Conservation (phyloP, 106 monocot genomes). For the Chionographis japonica region DNA sequence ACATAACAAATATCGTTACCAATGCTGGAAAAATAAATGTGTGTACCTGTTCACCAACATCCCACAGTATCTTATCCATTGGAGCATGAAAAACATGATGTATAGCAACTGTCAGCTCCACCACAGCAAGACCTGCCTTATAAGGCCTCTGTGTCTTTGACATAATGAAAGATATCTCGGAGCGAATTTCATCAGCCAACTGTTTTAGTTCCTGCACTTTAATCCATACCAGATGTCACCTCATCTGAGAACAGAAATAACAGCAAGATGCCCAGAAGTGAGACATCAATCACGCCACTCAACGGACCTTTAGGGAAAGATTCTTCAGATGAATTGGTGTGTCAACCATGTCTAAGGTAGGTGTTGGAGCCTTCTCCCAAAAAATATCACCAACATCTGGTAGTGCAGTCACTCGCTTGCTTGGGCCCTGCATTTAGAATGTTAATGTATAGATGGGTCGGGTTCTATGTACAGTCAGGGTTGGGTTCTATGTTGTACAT, state of each 20-base stretch:
- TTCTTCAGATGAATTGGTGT: constrained; percentile 69
- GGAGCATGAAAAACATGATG: constrained; percentile 75
- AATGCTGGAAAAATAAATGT: neutral
- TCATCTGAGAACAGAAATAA: neutral
- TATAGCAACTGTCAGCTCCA: constrained; percentile 68
- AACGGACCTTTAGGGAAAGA: constrained; percentile 43
- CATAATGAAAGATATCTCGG: constrained; percentile 56
- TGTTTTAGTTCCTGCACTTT: constrained; percentile 57
- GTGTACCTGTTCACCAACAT: constrained; percentile 57
- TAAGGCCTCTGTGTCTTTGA: constrained; percentile 26
- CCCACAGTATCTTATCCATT: constrained; percentile 76
- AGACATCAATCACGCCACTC: neutral
- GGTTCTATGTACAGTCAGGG: too few relatives aligned
- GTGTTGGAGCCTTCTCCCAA: constrained; percentile 65
- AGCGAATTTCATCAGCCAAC: constrained; percentile 66
- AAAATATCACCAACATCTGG: constrained; percentile 45
- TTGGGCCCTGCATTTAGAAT: constrained; percentile 21
- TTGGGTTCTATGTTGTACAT: too few relatives aligned
- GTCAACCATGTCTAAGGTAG: constrained; percentile 60
- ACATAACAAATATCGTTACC: neutral
- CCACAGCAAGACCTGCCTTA: constrained; percentile 43
- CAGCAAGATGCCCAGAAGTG: neutral
- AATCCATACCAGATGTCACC: constrained; percentile 3
- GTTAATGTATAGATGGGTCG: too few relatives aligned
- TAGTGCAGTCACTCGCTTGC: constrained; percentile 20